A percentile compares a stretch with the other conserved stretches of the same genome.
Conservation (phyloP, 1,139 yeast species). For the Blastobotrys illinoisensis region DNA sequence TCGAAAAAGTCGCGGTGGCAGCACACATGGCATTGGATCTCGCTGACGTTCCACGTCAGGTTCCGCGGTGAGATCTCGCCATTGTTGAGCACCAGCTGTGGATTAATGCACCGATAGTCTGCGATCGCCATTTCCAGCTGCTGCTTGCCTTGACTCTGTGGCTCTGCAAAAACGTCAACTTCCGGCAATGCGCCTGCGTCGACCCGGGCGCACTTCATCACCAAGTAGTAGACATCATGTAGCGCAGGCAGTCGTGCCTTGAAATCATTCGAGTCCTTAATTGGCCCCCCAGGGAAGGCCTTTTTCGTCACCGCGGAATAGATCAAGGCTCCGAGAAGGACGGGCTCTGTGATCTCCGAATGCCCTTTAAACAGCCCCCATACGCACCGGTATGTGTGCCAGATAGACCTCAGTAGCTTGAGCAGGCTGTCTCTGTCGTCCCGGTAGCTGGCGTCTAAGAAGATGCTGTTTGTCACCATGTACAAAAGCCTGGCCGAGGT, state of each 20-base stretch:
- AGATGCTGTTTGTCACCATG: neutral
- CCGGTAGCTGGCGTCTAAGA: neutral
- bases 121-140: neutral
- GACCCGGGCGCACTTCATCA: constrained; percentile 10
- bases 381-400: constrained; percentile 5
- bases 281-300: neutral
- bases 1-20: constrained; percentile 12
- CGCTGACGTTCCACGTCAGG: constrained; percentile 8
- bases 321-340: constrained; percentile 12
- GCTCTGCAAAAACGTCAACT: neutral
- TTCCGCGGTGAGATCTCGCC: neutral
- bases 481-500: neutral
- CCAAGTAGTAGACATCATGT: constrained; percentile 11
- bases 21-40: constrained; percentile 10
- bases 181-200: neutral
- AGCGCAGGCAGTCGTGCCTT: constrained; percentile 6
- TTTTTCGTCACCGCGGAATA: constrained; percentile 8
- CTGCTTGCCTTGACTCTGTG: neutral
- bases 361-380: constrained; percentile 9
- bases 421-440: neutral
- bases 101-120: neutral
- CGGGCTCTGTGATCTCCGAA: constrained; percentile 11
- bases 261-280: constrained; percentile 7
- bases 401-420: neutral
- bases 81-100: neutral